Conservation (phyloP, 805 yeast species). For the Starmerella sp. region DNA sequence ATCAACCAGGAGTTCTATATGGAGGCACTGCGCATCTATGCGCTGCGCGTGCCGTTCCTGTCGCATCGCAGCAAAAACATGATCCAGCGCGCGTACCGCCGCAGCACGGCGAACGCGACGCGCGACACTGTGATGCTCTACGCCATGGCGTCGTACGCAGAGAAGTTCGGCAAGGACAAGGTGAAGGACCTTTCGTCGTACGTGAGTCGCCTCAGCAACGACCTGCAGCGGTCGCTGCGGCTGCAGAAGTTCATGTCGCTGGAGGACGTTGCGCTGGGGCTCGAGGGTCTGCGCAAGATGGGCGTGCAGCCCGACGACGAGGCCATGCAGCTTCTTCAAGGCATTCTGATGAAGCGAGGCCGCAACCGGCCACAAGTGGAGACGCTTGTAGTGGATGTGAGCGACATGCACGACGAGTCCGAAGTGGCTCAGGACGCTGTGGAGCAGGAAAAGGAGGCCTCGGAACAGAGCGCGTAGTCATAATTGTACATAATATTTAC, state of each 20-base stretch:
- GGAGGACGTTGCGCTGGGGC: constrained; percentile 8
- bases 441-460: neutral
- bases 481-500: neutral
- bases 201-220: neutral
- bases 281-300: constrained; percentile 6
- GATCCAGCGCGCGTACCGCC: constrained; percentile 11
- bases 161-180: constrained; percentile 6
- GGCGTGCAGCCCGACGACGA: constrained; percentile 4
- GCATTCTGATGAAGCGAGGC: neutral
- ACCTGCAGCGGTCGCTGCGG: neutral
- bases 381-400: constrained; percentile 6
- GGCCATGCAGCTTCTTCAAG: neutral
- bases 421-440: neutral
- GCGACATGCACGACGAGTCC: constrained; percentile 1
- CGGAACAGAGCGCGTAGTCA: neutral
- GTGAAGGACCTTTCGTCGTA: neutral
- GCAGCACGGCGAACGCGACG: constrained; percentile 7
- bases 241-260: neutral
- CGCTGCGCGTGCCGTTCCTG: constrained; percentile 18
- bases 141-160: constrained; percentile 12
- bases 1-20: constrained; percentile 10
- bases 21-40: constrained; percentile 21
- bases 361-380: constrained; percentile 8
- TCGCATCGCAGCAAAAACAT: constrained; percentile 8
- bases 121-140: constrained; percentile 18